Evolutionary conservation across 208 protist species (phyloP).

Genomic region (Wallacemonas sp.): DNA sequence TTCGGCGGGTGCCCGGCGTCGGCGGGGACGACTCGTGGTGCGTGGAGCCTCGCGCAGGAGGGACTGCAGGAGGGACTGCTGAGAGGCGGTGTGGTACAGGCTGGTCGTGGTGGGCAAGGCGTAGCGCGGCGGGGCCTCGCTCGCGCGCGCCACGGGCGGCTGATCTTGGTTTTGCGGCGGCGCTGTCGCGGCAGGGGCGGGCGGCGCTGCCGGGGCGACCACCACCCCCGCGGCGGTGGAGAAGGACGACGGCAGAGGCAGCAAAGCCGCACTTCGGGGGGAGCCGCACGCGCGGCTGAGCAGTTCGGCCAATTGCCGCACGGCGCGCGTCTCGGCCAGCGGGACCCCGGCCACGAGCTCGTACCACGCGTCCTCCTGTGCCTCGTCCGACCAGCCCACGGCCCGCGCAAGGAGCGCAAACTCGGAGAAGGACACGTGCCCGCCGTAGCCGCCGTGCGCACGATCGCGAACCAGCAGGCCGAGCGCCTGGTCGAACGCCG

Average conservation of each 20-base stretch:
- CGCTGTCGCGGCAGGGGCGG: too few species aligned
- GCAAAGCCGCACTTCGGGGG: conserved; percentile 7
- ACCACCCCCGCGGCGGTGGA: background rate
- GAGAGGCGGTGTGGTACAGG: background rate
- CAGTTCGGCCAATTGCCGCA: conserved; percentile 48
- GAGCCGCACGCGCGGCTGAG: conserved; percentile 24
- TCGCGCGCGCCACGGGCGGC: background rate
- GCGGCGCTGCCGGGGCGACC: background rate
- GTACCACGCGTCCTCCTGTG: conserved; percentile 84
- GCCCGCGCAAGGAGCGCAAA: conserved; percentile 35
- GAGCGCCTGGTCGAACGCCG: conserved; percentile 17
- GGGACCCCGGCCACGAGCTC: conserved; percentile 64
- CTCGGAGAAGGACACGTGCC: conserved; percentile 52
- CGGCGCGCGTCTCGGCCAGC: conserved; percentile 34
- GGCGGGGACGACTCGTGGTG: background rate
- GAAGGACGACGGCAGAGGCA: background rate
- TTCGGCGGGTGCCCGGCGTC: background rate
- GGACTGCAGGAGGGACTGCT: background rate
- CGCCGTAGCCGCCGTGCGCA: conserved; percentile 55
- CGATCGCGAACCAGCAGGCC: conserved; percentile 40
- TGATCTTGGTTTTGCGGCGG: background rate
- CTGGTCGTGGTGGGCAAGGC: conserved; percentile 3
- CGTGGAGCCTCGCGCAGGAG: background rate
- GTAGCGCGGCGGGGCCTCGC: background rate
- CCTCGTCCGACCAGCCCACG: conserved; percentile 59